Evolutionary conservation across 2,329 filamentous ascomycete species (phyloP), one percentile per base, ranked within the genome.

Genomic region (Nakataea oryzae): DNA sequence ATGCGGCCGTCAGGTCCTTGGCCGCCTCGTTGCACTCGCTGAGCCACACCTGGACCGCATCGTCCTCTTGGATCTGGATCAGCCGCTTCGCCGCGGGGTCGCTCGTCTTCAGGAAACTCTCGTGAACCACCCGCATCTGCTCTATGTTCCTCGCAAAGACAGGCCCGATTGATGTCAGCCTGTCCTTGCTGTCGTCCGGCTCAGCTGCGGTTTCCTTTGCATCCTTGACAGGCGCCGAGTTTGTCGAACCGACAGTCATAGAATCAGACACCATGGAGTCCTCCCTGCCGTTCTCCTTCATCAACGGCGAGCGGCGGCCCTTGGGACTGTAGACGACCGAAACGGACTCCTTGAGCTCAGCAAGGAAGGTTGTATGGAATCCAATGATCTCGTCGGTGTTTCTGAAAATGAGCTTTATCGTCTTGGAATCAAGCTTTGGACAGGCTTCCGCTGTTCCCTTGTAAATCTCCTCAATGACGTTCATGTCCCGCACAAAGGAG

Each of bases 401-500:
- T 65, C 91, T 88, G 73, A 99, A 99, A 21, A 99, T 85, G 14
- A 90, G 81, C 71, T 93, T 96, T 69, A 96, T 87, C 65, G 96
- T 96, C 66, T 93, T 90, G 55, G 84, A 78, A 56, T 89, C 90
- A 30, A 97, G 83, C 65, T 91, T 86, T 11, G 91, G 86, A 62
- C 90, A 92, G 13, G 89, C 89, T 67, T 89, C 86, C 1, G 91
- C 90, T 0, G 95, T 97, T 56, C 91, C 92, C 74, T 96, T 96
- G 80, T 97, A 99, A 62, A 99, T 97, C 70, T 97, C 93, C 70
- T 96, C 91, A 2, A 96, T 89, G 61, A 99, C 93, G 72, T 93
- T 96, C 91, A 99, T 93, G 72, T 99, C 95, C 66, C 91, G 86
- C 62, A 96, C 87, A 74, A 96, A 97, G 7, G 88, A 87, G 58